Conservation (phyloP, 75 land plant genomes). For the Sequoiadendron giganteum region DNA sequence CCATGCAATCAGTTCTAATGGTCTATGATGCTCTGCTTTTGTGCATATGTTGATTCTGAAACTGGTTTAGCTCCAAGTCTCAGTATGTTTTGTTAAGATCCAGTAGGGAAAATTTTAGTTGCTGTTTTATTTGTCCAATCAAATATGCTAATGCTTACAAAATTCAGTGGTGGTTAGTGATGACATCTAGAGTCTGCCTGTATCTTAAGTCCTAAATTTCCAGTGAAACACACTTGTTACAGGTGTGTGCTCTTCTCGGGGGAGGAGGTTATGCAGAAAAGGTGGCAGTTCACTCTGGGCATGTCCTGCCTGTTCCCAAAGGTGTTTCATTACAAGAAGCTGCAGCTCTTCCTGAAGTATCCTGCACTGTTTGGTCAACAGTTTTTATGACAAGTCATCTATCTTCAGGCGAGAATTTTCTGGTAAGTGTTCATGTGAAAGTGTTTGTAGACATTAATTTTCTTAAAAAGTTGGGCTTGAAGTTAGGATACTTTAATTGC, state of each 20-base stretch:
- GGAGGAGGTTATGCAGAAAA: constrained; percentile 99
- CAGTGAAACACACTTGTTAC: not conserved
- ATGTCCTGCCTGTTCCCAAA: constrained; percentile 78
- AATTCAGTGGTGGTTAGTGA: not conserved
- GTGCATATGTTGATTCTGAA: not conserved
- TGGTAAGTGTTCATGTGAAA: constrained; percentile 45
- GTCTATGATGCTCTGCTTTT: not conserved
- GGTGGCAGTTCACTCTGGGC: constrained; percentile 78
- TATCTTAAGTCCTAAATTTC: not conserved
- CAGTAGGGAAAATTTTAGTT: not conserved
- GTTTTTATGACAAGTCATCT: constrained; percentile 82
- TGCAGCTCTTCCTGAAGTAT: constrained; percentile 93
- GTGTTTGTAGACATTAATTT: not conserved
- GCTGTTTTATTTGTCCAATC: not conserved
- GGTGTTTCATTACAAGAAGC: constrained; percentile 86
- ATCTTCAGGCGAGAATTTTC: constrained; percentile 66
- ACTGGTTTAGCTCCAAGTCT: not conserved
- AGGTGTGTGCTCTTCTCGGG: constrained; percentile 92
- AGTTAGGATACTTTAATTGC: not conserved
- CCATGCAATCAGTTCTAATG: not conserved
- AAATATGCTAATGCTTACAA: not conserved
- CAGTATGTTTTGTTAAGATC: not conserved
- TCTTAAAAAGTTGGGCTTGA: not conserved
- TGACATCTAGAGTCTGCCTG: not conserved
- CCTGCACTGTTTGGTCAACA: constrained; percentile 98